phyloP scores from a whole-genome alignment of 2,329 filamentous ascomycete species.

The Dactylellina leptospora region DNA sequence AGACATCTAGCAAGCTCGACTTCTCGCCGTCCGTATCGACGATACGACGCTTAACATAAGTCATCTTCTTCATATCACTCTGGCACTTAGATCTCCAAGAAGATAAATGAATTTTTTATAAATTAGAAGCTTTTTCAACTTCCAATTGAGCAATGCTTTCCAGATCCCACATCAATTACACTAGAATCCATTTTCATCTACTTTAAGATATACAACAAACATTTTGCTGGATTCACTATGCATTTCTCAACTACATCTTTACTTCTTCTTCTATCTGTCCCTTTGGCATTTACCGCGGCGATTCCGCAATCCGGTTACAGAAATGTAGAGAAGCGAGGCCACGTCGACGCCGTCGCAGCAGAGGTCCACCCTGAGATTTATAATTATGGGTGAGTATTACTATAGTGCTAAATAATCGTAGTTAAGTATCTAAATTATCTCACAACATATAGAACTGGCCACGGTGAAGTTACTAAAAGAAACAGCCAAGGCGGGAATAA shows the following conservation, averaged over 20 bases:
- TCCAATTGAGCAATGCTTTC: background rate
- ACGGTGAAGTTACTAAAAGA: no score
- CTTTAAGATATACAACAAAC: background rate
- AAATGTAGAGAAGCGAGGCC: background rate
- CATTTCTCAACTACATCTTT: conserved; percentile 8
- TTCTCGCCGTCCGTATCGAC: no score
- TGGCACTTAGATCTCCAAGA: background rate
- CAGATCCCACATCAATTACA: background rate
- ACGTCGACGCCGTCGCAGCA: background rate
- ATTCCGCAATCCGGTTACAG: conserved; percentile 4
- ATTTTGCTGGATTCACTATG: no score
- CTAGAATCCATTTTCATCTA: background rate
- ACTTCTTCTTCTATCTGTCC: conserved; percentile 1
- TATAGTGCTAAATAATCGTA: background rate
- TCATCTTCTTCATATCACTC: background rate
- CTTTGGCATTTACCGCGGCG: conserved; percentile 14
- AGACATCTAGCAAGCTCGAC: background rate
- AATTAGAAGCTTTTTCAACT: background rate
- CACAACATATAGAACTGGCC: background rate
- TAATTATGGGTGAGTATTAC: background rate
- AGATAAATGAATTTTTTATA: background rate
- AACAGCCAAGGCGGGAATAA: no score
- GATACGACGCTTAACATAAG: background rate
- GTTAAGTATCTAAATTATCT: background rate
- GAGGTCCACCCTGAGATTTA: background rate